Conservation (phyloP, 495 filamentous ascomycete species). For the Poronia punctata region DNA sequence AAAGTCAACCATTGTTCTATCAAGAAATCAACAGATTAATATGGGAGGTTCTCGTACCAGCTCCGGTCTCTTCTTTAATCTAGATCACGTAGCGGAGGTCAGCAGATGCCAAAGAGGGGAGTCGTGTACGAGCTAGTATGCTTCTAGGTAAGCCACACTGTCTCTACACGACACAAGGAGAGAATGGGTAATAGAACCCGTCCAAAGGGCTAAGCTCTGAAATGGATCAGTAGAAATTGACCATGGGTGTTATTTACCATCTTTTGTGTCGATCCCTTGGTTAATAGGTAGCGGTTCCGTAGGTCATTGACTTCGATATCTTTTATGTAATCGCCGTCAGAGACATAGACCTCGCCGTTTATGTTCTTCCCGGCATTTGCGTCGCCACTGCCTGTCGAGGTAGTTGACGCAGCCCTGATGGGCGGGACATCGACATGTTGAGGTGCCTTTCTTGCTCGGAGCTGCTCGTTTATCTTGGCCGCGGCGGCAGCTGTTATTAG, state of each 20-base stretch:
- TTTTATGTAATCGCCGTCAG: conserved; percentile 93
- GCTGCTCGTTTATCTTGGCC: conserved; percentile 85
- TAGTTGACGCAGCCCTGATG: conserved; percentile 50
- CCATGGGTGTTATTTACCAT: conserved; percentile 86
- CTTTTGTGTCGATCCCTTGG: conserved; percentile 96
- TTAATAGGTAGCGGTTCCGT: conserved; percentile 94
- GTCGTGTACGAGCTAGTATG: conserved; percentile 61
- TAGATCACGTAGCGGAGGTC: conserved; percentile 91
- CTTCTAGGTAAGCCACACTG: conserved; percentile 78
- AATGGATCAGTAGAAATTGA: conserved; percentile 69
- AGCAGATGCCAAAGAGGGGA: conserved; percentile 92
- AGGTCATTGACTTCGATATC: conserved; percentile 98
- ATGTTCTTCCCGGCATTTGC: conserved; percentile 41
- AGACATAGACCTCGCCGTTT: conserved; percentile 84
- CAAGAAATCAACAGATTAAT: conserved; percentile 38
- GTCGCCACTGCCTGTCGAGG: conserved; percentile 12
- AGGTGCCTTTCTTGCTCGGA: conserved; percentile 86
- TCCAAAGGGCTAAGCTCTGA: conserved; percentile 46
- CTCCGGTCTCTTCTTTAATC: conserved; percentile 99
- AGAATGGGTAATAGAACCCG: conserved; percentile 31
- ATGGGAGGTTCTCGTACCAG: conserved; percentile 75
- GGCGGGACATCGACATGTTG: conserved; percentile 93
- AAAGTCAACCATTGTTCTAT: conserved; percentile 50
- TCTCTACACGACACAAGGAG: conserved; percentile 47
- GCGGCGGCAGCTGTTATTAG: conserved; percentile 69